phyloP scores from a whole-genome alignment of 331 rosid species.

The Phaseolus coccineus region DNA sequence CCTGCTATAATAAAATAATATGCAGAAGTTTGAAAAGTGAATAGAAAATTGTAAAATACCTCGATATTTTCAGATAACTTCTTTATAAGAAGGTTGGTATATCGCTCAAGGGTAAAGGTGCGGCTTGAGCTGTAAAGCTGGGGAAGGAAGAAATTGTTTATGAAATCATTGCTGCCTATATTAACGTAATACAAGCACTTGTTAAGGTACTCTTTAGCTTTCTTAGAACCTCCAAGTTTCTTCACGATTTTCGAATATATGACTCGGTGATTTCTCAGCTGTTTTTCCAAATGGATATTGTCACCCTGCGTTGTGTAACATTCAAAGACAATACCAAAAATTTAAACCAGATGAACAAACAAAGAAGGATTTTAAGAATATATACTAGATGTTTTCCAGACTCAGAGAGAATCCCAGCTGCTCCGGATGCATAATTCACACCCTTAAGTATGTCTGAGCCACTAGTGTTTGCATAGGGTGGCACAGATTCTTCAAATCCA shows the following conservation, averaged over 20 bases:
- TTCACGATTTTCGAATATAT: neutral
- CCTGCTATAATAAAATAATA: too few species aligned
- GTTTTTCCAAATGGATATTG: constrained; percentile 28
- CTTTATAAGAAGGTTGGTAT: constrained; percentile 42
- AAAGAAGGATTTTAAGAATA: neutral
- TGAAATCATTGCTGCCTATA: constrained; percentile 64
- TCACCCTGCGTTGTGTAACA: constrained; percentile 48
- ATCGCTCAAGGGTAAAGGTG: constrained; percentile 32
- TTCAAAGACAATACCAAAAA: neutral
- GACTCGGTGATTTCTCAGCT: constrained; percentile 46
- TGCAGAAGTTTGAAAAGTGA: neutral
- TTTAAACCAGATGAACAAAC: neutral
- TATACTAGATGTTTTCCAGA: constrained; percentile 45
- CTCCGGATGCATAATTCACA: constrained; percentile 76
- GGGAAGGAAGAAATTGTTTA: constrained; percentile 57
- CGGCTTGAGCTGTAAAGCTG: constrained; percentile 19
- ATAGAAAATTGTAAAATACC: constrained; percentile 45
- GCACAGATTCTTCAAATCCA: constrained; percentile 47
- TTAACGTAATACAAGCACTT: constrained; percentile 55
- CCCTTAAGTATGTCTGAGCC: constrained; percentile 53
- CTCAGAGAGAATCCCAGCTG: constrained; percentile 55
- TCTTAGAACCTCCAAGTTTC: constrained; percentile 7
- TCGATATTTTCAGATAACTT: constrained; percentile 20
- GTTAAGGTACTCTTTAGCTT: constrained; percentile 29
- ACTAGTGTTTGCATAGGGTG: constrained; percentile 46